A percentile compares a stretch with the other conserved stretches of the same genome.
These are phyloP conservation scores for Magnusiomyces fungicola DNA, from an alignment of 1,139 yeast species.

Conservation along the genomic window DNA sequence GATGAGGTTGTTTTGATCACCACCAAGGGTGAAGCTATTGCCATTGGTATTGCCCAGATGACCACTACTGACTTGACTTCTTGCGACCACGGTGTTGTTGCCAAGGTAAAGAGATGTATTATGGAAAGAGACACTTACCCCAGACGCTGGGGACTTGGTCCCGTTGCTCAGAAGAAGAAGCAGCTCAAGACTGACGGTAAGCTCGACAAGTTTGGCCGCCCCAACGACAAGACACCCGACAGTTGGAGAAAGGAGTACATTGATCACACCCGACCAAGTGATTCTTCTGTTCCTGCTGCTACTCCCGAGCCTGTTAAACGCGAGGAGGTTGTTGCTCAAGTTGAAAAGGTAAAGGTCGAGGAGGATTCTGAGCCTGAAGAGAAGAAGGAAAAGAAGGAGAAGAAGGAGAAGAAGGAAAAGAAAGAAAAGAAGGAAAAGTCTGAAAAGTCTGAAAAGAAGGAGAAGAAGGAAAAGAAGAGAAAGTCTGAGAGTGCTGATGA, in stretches of 20 bases:
- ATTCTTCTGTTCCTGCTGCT: slow-evolving; percentile 33
- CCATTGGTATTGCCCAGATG: slow-evolving; percentile 98
- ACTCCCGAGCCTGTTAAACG: slow-evolving; percentile 26
- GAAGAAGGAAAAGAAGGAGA: slow-evolving; percentile 23
- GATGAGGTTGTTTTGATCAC: slow-evolving; percentile 98
- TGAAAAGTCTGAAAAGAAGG: slow-evolving; percentile 56
- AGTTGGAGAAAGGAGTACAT: slow-evolving; percentile 86
- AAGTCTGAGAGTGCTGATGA: slow-evolving; percentile 60
- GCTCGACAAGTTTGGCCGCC: slow-evolving; percentile 90
- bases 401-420: slow-evolving; percentile 46
- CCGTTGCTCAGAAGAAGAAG: slow-evolving; percentile 97
- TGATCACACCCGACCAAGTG: slow-evolving; percentile 57
- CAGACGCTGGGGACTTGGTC: slow-evolving; percentile 99
- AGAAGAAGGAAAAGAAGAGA: slow-evolving; percentile 61
- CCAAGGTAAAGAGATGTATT: slow-evolving; percentile 97
- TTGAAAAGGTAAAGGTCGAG: slow-evolving; percentile 25
- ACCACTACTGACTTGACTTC: slow-evolving; percentile 93
- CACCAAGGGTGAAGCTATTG: slow-evolving; percentile 99
- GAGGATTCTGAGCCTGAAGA: slow-evolving; percentile 29
- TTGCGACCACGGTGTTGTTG: slow-evolving; percentile 98
- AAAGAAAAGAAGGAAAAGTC: slow-evolving; percentile 58
- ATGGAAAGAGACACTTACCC: slow-evolving; percentile 99
- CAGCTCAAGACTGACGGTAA: slow-evolving; percentile 96
- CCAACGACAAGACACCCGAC: slow-evolving; percentile 87
- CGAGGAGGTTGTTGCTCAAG: slow-evolving; percentile 25